These are phyloP conservation scores for Hymenochaete sp. DNA, from an alignment of 1,284 basidiomycete genomes.

Conservation along the genomic window DNA sequence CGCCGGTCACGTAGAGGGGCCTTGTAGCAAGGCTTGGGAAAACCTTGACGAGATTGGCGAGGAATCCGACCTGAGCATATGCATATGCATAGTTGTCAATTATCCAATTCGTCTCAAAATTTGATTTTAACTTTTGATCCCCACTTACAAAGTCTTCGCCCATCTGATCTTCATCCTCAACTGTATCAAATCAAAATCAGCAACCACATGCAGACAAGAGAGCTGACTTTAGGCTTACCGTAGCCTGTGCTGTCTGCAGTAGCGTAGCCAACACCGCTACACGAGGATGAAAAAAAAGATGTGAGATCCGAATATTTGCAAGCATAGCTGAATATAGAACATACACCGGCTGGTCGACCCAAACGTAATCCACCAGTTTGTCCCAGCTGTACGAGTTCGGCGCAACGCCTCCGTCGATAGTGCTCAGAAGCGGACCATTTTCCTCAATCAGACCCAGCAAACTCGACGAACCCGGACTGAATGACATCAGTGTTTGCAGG, in stretches of 20 bases:
- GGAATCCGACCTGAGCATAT: slow-evolving; percentile 49
- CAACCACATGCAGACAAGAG: neutral
- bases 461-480: slow-evolving; percentile 62
- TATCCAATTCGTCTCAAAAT: neutral
- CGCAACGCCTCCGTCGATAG: slow-evolving; percentile 38
- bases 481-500: too few relatives aligned
- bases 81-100: too few relatives aligned
- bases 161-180: slow-evolving; percentile 58
- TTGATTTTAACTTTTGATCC: neutral
- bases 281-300: slow-evolving; percentile 4
- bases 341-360: slow-evolving; percentile 68
- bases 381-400: slow-evolving; percentile 51
- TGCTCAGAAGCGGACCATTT: slow-evolving; percentile 61
- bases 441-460: slow-evolving; percentile 56
- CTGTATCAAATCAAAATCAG: slow-evolving; percentile 27
- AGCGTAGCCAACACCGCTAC: slow-evolving; percentile 53
- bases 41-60: slow-evolving; percentile 55
- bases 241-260: slow-evolving; percentile 53
- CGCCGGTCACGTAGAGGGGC: slow-evolving; percentile 54
- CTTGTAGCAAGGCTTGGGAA: slow-evolving; percentile 54
- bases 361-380: slow-evolving; percentile 55
- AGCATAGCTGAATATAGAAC: slow-evolving; percentile 18
- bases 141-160: slow-evolving; percentile 56
- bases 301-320: neutral
- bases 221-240: slow-evolving; percentile 34